phyloP scores from a whole-genome alignment of 768 basidiomycete genomes.

The Paxillus ammoniavirescens region DNA sequence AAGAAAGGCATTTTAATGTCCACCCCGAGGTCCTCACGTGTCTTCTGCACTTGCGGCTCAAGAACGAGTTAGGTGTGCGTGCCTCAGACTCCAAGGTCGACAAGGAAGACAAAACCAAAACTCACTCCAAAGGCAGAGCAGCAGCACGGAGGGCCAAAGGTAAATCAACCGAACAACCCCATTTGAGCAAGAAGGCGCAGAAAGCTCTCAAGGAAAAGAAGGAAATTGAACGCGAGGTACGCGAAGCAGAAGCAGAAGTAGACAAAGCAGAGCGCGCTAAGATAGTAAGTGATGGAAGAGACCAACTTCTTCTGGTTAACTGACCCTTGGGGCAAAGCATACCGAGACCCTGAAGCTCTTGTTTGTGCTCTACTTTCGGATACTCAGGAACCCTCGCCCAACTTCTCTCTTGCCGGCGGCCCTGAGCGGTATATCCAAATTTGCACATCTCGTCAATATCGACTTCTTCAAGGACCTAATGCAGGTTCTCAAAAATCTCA shows the following conservation, averaged over 20 bases:
- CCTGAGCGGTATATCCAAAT: conserved; percentile 88
- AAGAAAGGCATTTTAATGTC: conserved; percentile 86
- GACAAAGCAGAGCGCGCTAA: conserved; percentile 86
- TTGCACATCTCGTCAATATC: conserved; percentile 94
- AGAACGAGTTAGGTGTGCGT: conserved; percentile 79
- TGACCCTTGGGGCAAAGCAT: conserved; percentile 56
- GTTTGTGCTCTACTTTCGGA: conserved; percentile 95
- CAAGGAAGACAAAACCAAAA: conserved; percentile 44
- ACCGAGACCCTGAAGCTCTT: conserved; percentile 97
- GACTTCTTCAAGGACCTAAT: conserved; percentile 98
- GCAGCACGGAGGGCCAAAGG: conserved; percentile 47
- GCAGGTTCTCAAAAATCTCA: conserved; percentile 76
- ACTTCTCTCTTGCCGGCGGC: conserved; percentile 83
- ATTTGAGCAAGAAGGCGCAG: conserved; percentile 90
- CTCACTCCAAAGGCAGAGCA: conserved; percentile 39
- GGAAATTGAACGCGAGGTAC: conserved; percentile 88
- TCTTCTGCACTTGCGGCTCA: conserved; percentile 81
- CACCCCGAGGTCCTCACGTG: conserved; percentile 87
- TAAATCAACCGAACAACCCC: conserved; percentile 59
- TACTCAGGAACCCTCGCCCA: conserved; percentile 81
- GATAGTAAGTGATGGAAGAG: conserved; percentile 54
- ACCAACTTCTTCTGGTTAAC: conserved; percentile 6
- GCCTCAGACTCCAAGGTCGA: conserved; percentile 71
- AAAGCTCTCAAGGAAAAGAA: conserved; percentile 85
- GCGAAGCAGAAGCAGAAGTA: conserved; percentile 91